Conservation (phyloP, 116 monocot genomes). For the Iris pallida region DNA sequence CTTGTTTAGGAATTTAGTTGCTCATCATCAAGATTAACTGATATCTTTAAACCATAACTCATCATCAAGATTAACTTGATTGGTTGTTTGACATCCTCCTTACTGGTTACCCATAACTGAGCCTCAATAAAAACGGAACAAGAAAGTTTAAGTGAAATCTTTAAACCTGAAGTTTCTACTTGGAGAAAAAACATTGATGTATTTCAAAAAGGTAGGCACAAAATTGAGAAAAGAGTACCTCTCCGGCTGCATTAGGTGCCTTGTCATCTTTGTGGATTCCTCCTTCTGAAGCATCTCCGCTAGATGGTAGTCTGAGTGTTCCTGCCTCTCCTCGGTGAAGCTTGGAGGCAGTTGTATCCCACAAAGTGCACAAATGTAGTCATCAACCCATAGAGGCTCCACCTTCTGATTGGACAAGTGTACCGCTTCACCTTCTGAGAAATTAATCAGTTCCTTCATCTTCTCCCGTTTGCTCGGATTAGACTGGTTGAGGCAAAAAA, state of each 20-base stretch:
- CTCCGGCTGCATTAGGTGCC: constrained; percentile 3
- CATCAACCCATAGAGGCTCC: constrained; percentile 54
- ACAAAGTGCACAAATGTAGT: constrained; percentile 81
- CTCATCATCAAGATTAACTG: background rate
- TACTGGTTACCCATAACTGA: background rate
- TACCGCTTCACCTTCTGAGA: background rate
- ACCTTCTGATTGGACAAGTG: constrained; percentile 5
- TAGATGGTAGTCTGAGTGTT: constrained; percentile 88
- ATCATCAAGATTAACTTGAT: background rate
- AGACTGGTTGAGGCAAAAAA: constrained; percentile 4
- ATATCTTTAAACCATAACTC: too few species aligned
- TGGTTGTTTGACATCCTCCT: too few species aligned
- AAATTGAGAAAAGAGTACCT: constrained; percentile 11
- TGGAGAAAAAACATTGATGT: background rate
- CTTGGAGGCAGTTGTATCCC: constrained; percentile 71
- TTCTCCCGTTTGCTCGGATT: background rate
- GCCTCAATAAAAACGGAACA: background rate
- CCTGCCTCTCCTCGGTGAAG: constrained; percentile 75
- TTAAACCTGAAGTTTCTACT: background rate
- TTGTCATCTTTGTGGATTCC: constrained; percentile 30
- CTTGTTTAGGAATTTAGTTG: too few species aligned
- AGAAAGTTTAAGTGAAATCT: background rate
- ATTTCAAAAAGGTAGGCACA: background rate
- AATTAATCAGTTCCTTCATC: background rate
- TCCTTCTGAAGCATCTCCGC: constrained; percentile 79